Evolutionary conservation across 2,329 filamentous ascomycete species (phyloP), one percentile per base, ranked within the genome.

Genomic region (Epichloe festucae): DNA sequence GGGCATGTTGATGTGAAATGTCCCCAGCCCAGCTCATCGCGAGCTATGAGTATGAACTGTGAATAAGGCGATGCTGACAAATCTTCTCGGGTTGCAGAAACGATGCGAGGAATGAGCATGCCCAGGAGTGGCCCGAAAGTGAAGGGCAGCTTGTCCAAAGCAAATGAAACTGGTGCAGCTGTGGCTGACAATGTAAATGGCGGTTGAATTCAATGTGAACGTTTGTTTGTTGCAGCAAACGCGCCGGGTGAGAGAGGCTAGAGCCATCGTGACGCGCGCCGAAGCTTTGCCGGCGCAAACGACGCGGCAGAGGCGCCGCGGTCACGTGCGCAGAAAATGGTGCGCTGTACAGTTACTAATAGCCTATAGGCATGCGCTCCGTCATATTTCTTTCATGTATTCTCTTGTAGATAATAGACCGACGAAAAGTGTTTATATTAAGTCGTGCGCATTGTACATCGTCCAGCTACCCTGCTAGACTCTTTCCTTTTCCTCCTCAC

Each of bases 261-360:
- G 7, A 31, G 27, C 27, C 34, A 56, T 58, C 62, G 64, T 62
- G 61, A 57, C 58, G 57, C 58, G 62, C 63, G 59, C 64, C 64
- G 64, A 66, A 48, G 63, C 63, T 66, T 66, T 66, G 58, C 62
- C 64, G 64, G 62, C 62, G 60, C 62, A 60, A 55, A 61, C 55
- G 48, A 8, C 21, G 43, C 23, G 43, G 27, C 23, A 27, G 7
- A 47, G 54, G 56, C 27, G 43, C n/a, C 8, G 17, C 15, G 17
- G 23, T 51, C 52, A 55, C 53, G 52, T 27, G 23, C 23, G 23
- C 0, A 3, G 23, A 2, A 27, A 27, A 27, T 8, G 23, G 23
- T 27, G 23, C 6, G 23, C 23, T 6, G 23, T 23, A 23, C 23
- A 17, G 17, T 17, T 17, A 17, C 17, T 17, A 17, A 17, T 17